Conservation (phyloP, 176 grass and related monocot species). For the Oropetium thomaeum region DNA sequence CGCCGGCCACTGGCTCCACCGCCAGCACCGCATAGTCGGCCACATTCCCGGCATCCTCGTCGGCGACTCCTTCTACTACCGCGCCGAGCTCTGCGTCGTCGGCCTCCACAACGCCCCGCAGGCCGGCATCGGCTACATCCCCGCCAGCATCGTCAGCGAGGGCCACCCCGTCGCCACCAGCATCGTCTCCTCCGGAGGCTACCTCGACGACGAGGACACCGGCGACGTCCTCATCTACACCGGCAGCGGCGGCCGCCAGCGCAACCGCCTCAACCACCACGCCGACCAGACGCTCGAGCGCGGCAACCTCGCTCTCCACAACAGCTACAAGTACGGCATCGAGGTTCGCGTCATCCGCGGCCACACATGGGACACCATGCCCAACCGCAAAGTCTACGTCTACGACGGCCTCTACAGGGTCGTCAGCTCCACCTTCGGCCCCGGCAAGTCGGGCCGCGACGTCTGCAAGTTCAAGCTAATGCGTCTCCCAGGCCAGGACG, state of each 20-base stretch:
- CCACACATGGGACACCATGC: slow-evolving; percentile 30
- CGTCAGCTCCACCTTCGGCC: slow-evolving; percentile 40
- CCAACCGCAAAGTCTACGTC: slow-evolving; percentile 57
- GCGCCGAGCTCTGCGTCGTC: slow-evolving; percentile 75
- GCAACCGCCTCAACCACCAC: slow-evolving; percentile 45
- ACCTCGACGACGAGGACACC: slow-evolving; percentile 82
- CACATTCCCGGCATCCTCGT: slow-evolving; percentile 60
- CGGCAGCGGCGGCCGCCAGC: slow-evolving; percentile 74
- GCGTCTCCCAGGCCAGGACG: slow-evolving; percentile 51
- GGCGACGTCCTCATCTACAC: slow-evolving; percentile 81
- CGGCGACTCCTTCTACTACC: slow-evolving; percentile 88
- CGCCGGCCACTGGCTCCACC: slow-evolving; percentile 50
- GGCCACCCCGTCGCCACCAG: slow-evolving; percentile 82
- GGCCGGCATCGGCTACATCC: slow-evolving; percentile 73
- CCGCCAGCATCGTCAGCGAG: slow-evolving; percentile 37
- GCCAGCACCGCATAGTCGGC: slow-evolving; percentile 59
- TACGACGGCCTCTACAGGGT: slow-evolving; percentile 91
- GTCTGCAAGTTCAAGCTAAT: slow-evolving; percentile 72
- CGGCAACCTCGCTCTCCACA: slow-evolving; percentile 83
- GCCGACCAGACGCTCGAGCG: slow-evolving; percentile 65
- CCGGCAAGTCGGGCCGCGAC: slow-evolving; percentile 57
- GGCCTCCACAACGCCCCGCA: slow-evolving; percentile 77
- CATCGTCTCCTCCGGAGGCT: slow-evolving; percentile 84
- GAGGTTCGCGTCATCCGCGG: slow-evolving; percentile 80
- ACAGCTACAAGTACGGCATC: slow-evolving; percentile 69